Evolutionary conservation across 768 basidiomycete species (phyloP).

Genomic region (Gymnopilus dilepis): DNA sequence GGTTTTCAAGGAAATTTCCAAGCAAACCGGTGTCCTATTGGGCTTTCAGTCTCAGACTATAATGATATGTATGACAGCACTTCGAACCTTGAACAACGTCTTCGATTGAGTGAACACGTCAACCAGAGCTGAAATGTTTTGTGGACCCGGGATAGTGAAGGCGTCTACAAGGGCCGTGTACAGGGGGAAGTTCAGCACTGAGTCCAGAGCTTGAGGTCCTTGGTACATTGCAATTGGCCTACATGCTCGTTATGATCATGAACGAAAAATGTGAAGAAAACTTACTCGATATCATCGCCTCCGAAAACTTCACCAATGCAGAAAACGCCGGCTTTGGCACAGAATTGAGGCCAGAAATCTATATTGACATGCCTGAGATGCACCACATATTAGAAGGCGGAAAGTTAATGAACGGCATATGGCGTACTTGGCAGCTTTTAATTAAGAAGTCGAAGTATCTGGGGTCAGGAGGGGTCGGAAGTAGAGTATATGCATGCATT

Average conservation of each 20-base stretch:
- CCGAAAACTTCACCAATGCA: slow-evolving; percentile 85
- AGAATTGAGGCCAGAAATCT: slow-evolving; percentile 80
- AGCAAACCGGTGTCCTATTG: slow-evolving; percentile 50
- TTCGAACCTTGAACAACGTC: slow-evolving; percentile 50
- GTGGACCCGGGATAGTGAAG: slow-evolving; percentile 72
- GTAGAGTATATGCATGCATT: slow-evolving; percentile 16
- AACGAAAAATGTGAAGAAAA: slow-evolving; percentile 1
- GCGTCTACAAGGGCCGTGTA: slow-evolving; percentile 67
- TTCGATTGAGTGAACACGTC: slow-evolving; percentile 59
- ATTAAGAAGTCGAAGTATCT: background rate
- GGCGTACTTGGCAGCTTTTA: slow-evolving; percentile 50
- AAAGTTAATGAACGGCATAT: background rate
- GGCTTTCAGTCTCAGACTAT: slow-evolving; percentile 11
- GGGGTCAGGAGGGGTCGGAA: slow-evolving; percentile 38
- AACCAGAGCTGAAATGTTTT: slow-evolving; percentile 63
- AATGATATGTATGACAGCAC: background rate
- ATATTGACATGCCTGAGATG: slow-evolving; percentile 65
- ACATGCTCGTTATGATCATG: background rate
- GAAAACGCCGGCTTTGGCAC: slow-evolving; percentile 77
- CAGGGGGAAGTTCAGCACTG: slow-evolving; percentile 75
- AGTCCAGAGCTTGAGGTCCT: slow-evolving; percentile 64
- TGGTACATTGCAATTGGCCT: slow-evolving; percentile 66
- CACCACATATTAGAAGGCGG: background rate
- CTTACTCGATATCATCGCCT: slow-evolving; percentile 55
- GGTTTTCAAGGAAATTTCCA: slow-evolving; percentile 84